Conservation (phyloP, 768 basidiomycete genomes). For the Termitomyces heimii region DNA sequence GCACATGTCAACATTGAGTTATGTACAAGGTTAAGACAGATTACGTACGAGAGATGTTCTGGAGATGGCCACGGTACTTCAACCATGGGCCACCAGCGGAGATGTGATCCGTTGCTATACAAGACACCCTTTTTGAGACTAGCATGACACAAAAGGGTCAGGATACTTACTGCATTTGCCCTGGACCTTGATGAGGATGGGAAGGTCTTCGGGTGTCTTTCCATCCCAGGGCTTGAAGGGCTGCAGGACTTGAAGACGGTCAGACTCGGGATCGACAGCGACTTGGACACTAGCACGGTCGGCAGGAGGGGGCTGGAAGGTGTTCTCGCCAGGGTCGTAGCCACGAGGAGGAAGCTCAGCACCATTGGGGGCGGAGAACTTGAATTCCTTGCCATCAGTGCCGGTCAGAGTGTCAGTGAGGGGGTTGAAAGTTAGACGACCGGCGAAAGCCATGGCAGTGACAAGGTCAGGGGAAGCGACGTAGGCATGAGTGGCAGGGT, state of each 20-base stretch:
- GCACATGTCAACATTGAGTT: not conserved
- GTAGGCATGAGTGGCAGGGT: conserved; percentile 97
- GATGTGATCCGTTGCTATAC: conserved; percentile 82
- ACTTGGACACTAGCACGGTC: conserved; percentile 84
- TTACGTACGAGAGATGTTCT: conserved; percentile 89
- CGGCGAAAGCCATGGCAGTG: conserved; percentile 95
- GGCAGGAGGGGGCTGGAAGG: conserved; percentile 90
- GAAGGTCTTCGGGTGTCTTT: conserved; percentile 83
- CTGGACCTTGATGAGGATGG: conserved; percentile 95
- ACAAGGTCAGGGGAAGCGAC: conserved; percentile 93
- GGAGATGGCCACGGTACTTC: conserved; percentile 98
- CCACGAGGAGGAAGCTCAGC: conserved; percentile 92
- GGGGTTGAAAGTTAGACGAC: conserved; percentile 94
- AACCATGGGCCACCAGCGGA: conserved; percentile 98
- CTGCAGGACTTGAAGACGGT: conserved; percentile 85
- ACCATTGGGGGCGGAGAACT: conserved; percentile 89
- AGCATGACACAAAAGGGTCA: not conserved
- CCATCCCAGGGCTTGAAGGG: conserved; percentile 94
- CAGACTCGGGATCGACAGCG: conserved; percentile 76
- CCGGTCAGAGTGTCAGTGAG: conserved; percentile 85
- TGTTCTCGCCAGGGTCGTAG: conserved; percentile 95
- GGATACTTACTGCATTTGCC: conserved; percentile 92
- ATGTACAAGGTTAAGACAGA: conserved; percentile 4
- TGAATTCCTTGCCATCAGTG: conserved; percentile 93
- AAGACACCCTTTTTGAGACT: not conserved